Evolutionary conservation across 331 rosid species (phyloP), one percentile per base, ranked within the genome.

Genomic region (Pyrus hybrid): DNA sequence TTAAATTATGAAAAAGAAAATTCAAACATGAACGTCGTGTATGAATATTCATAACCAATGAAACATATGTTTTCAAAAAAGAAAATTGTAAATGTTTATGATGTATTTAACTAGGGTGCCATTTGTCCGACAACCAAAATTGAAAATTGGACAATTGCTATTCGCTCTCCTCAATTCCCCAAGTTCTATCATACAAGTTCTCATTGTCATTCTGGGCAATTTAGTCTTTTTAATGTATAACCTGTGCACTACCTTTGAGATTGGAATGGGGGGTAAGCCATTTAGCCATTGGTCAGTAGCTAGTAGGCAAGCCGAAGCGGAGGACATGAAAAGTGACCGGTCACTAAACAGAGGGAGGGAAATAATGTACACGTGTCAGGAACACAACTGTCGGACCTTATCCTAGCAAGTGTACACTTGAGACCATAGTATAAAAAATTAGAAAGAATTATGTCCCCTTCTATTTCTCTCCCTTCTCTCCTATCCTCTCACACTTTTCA

Each of bases 301-400:
- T 1, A 41, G 47, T 11, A 21, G 54, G 23, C 32, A 28, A 78
- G 74, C 69, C 41, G 10, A 33, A 41, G 45, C 45, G 4, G 13
- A 11, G 5, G 47, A 41, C 47, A 11, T 41, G 47, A 41, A 41
- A 41, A 11, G 47, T 41, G 47, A 41, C 47, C 47, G 5, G 47
- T 41, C 47, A 41, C 47, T 41, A 1, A 29, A 47, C 16, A 13
- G 28, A 32, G 78, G 17, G 47, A 41, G 14, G 47, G 14, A 67
- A 62, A 68, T 68, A 85, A 76, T 81, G 78, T 74, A 81, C 85
- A 79, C 86, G 90, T 76, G 90, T 76, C 80, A 78, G 81, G 43
- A 47, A 58, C 35, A 77, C 83, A 86, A 77, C 82, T 84, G 86
- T 79, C 81, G 83, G 85, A 87, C 77, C 90, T 84, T 84, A 87